Evolutionary conservation across 495 filamentous ascomycete species (phyloP).

Genomic region (Amorphotheca resinae): DNA sequence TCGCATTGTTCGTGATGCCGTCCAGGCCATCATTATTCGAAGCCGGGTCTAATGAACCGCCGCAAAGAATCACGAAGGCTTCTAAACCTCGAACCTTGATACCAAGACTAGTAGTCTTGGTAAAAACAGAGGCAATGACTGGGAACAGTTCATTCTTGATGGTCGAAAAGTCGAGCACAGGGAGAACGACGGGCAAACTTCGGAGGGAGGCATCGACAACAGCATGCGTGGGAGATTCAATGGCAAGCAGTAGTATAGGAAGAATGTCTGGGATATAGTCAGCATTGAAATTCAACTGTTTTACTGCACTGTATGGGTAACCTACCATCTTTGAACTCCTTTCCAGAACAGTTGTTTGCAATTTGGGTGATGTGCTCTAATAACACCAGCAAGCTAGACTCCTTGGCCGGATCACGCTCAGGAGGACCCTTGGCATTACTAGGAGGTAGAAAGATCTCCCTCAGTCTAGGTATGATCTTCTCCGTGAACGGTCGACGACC

Average conservation of each 20-base stretch:
- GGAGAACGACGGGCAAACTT: constrained; percentile 58
- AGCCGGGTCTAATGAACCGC: constrained; percentile 43
- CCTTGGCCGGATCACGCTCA: constrained; percentile 71
- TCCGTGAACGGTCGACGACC: constrained; percentile 69
- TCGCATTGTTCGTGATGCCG: constrained; percentile 42
- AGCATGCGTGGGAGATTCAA: constrained; percentile 81
- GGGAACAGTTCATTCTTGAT: constrained; percentile 95
- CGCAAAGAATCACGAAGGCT: constrained; percentile 81
- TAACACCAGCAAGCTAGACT: constrained; percentile 81
- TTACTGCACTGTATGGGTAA: constrained; percentile 3
- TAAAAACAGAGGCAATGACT: constrained; percentile 76
- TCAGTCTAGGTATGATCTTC: constrained; percentile 68
- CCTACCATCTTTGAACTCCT: constrained; percentile 87
- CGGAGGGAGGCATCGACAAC: constrained; percentile 75
- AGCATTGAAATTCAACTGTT: neutral
- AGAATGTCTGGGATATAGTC: constrained; percentile 50
- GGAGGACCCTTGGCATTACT: constrained; percentile 28
- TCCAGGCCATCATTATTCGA: constrained; percentile 54
- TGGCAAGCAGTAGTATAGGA: constrained; percentile 64
- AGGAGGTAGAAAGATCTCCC: constrained; percentile 62
- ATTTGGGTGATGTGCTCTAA: constrained; percentile 69
- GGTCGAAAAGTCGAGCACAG: constrained; percentile 84
- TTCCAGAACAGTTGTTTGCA: constrained; percentile 67
- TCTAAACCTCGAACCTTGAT: constrained; percentile 89
- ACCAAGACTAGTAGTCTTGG: constrained; percentile 77